phyloP scores from a whole-genome alignment of 1,284 basidiomycete species.

The Cryptococcus sp. region DNA sequence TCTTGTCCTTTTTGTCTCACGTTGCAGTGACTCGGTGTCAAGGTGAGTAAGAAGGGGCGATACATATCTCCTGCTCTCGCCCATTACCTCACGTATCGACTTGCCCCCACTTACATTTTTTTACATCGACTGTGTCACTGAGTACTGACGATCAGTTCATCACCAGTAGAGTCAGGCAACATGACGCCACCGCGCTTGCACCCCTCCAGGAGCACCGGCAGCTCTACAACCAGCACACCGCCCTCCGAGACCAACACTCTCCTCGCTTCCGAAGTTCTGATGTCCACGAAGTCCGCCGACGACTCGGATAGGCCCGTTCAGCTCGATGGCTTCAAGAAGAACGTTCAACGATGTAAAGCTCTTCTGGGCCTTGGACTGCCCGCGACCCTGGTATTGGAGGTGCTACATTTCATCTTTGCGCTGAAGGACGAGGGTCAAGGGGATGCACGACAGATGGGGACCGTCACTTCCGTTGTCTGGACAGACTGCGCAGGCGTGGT shows the following conservation, averaged over 20 bases:
- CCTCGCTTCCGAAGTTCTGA: slow-evolving; percentile 2
- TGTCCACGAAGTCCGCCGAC: neutral
- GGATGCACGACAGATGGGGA: neutral
- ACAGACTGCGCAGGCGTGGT: slow-evolving; percentile 5
- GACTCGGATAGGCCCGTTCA: slow-evolving; percentile 27
- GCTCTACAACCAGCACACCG: neutral
- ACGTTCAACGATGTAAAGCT: slow-evolving; percentile 22
- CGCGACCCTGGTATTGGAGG: slow-evolving; percentile 15
- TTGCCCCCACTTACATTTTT: too few relatives aligned
- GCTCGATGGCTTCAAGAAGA: slow-evolving; percentile 22
- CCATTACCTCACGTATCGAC: too few relatives aligned
- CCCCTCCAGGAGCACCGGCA: too few relatives aligned
- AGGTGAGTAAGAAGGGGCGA: too few relatives aligned
- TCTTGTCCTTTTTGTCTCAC: too few relatives aligned
- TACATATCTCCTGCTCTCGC: too few relatives aligned
- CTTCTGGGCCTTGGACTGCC: slow-evolving; percentile 17
- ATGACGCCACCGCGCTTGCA: too few relatives aligned
- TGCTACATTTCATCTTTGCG: slow-evolving; percentile 6
- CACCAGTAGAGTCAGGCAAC: too few relatives aligned
- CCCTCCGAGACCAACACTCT: slow-evolving; percentile 24
- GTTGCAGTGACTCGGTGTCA: too few relatives aligned
- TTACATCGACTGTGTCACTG: too few relatives aligned
- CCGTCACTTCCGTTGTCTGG: slow-evolving; percentile 2
- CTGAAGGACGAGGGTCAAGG: slow-evolving; percentile 1
- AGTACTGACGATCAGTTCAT: too few relatives aligned